phyloP scores from a whole-genome alignment of 2,329 filamentous ascomycete genomes.

The Phialophora verrucosa region DNA sequence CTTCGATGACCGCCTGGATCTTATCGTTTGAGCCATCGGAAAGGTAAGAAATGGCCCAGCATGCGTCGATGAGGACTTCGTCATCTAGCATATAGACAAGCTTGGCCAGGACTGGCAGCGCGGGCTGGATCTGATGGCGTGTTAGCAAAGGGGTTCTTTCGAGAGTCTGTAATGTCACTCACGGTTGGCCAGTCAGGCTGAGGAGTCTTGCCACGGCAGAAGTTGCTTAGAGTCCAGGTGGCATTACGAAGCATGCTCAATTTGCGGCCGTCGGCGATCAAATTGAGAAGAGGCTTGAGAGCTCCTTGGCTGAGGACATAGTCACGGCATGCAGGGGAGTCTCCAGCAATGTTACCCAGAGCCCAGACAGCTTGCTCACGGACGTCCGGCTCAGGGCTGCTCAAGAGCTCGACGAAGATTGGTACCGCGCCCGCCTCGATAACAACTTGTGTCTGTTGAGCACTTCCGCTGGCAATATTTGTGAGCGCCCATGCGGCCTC shows the following conservation, averaged over 20 bases:
- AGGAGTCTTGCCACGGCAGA: constrained; percentile 98
- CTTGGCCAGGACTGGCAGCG: constrained; percentile 92
- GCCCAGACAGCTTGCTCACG: constrained; percentile 99
- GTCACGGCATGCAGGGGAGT: constrained; percentile 96
- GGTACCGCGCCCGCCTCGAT: constrained; percentile 98
- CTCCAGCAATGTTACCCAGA: constrained; percentile 96
- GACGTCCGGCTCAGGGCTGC: constrained; percentile 95
- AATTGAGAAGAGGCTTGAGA: constrained; percentile 82
- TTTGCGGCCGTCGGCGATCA: constrained; percentile 97
- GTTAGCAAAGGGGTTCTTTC: constrained; percentile 36
- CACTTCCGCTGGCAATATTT: constrained; percentile 98
- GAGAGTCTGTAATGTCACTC: constrained; percentile 51
- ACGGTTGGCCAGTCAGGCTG: constrained; percentile 98
- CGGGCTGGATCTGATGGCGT: constrained; percentile 77
- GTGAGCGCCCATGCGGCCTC: constrained; percentile 98
- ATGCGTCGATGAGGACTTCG: constrained; percentile 97
- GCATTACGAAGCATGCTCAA: constrained; percentile 98
- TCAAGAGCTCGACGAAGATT: constrained; percentile 96
- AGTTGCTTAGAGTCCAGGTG: constrained; percentile 99
- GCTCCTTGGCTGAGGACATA: constrained; percentile 92
- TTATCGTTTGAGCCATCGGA: constrained; percentile 99
- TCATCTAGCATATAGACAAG: constrained; percentile 98
- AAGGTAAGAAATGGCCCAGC: constrained; percentile 99
- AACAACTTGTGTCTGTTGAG: constrained; percentile 96
- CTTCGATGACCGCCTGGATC: constrained; percentile 98